These are phyloP conservation scores for Skeletonema costatum DNA, from an alignment of 108 stramenopile genomes.

Conservation along the genomic window DNA sequence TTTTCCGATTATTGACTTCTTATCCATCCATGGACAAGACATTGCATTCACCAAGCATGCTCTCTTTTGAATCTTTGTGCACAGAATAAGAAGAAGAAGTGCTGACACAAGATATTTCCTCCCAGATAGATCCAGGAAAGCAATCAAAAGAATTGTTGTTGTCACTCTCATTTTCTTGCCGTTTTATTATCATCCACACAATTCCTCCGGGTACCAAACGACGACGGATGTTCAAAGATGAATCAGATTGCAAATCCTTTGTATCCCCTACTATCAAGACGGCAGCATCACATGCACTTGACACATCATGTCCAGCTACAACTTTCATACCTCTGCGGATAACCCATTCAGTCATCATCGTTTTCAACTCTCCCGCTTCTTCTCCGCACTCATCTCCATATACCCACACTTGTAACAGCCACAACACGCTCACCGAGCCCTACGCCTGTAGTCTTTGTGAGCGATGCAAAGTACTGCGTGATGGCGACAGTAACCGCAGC, in stretches of 20 bases:
- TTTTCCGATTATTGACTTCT: conserved; percentile 5
- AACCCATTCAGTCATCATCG: conserved; percentile 11
- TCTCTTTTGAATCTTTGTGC: conserved; percentile 20
- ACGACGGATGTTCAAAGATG: conserved; percentile 6
- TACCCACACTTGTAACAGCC: not conserved
- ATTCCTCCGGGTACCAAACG: conserved; percentile 30
- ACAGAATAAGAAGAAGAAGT: conserved; percentile 5
- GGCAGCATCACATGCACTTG: conserved; percentile 20
- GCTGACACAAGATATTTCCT: not conserved
- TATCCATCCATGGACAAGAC: conserved; percentile 49
- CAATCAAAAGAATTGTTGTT: not conserved
- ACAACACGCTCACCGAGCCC: conserved; percentile 48
- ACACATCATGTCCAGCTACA: not conserved
- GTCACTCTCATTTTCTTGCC: not conserved
- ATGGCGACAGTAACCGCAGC: conserved; percentile 48
- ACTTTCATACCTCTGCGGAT: conserved; percentile 15
- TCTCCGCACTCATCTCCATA: not conserved
- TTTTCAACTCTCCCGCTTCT: not conserved
- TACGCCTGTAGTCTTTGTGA: conserved; percentile 45
- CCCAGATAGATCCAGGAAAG: conserved; percentile 23
- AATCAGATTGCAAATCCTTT: not conserved
- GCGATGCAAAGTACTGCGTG: conserved; percentile 20
- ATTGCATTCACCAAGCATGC: conserved; percentile 32
- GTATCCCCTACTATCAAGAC: not conserved
- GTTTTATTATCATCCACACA: conserved; percentile 24